These are phyloP conservation scores for Aureoboletus auriporus DNA, from an alignment of 768 basidiomycete genomes.

Conservation along the genomic window DNA sequence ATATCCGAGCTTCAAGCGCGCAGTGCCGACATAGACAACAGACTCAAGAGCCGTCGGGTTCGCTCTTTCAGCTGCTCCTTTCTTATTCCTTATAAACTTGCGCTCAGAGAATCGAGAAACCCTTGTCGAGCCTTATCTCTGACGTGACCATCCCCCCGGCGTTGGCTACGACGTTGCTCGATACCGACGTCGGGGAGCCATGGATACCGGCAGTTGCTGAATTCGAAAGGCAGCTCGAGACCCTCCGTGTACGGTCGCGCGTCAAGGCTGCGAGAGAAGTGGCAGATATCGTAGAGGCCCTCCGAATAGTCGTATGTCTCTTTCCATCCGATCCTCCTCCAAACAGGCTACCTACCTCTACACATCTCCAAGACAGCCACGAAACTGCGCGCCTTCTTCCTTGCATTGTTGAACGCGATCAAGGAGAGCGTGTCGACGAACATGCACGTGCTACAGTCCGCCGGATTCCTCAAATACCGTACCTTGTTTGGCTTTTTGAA, in stretches of 20 bases:
- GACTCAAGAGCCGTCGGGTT: slow-evolving; percentile 82
- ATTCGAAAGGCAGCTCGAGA: slow-evolving; percentile 71
- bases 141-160: slow-evolving; percentile 82
- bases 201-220: slow-evolving; percentile 84
- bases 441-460: slow-evolving; percentile 88
- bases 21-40: slow-evolving; percentile 86
- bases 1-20: slow-evolving; percentile 91
- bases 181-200: slow-evolving; percentile 79
- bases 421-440: slow-evolving; percentile 83
- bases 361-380: slow-evolving; percentile 66
- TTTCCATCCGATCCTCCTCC: neutral
- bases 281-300: slow-evolving; percentile 77
- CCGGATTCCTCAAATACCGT: slow-evolving; percentile 78
- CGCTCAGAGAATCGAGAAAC: slow-evolving; percentile 79
- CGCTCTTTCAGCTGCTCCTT: slow-evolving; percentile 20
- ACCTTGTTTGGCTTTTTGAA: slow-evolving; percentile 82
- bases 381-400: slow-evolving; percentile 84
- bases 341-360: neutral
- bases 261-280: slow-evolving; percentile 87
- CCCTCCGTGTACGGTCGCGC: slow-evolving; percentile 66
- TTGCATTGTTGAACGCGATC: slow-evolving; percentile 79
- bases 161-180: slow-evolving; percentile 73
- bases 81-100: slow-evolving; percentile 1
- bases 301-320: slow-evolving; percentile 77
- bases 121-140: slow-evolving; percentile 73